phyloP scores from a whole-genome alignment of 116 monocot species.

The Cymodocea nodosa region DNA sequence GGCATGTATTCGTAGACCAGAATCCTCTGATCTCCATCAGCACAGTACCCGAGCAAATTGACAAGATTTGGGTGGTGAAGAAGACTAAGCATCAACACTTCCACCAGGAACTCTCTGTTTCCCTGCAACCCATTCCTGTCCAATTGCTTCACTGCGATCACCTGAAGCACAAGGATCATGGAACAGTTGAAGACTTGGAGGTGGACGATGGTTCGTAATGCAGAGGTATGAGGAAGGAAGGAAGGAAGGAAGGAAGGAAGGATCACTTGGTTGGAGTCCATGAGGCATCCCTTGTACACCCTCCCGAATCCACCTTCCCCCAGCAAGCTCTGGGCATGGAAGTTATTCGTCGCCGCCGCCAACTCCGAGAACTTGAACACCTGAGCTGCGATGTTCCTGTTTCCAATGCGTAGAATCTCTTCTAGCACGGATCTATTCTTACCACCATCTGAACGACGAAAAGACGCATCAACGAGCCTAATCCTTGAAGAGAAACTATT shows the following conservation, averaged over 20 bases:
- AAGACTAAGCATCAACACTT: constrained; percentile 89
- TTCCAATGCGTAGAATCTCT: constrained; percentile 41
- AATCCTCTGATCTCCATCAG: constrained; percentile 68
- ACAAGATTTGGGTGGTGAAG: constrained; percentile 77
- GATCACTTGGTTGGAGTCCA: constrained; percentile 28
- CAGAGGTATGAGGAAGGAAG: background rate
- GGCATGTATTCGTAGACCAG: constrained; percentile 89
- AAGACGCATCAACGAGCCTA: background rate
- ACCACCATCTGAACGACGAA: constrained; percentile 18
- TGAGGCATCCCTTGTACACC: constrained; percentile 65
- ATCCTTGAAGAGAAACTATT: background rate
- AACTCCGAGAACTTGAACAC: constrained; percentile 60
- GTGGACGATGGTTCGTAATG: background rate
- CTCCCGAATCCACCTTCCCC: constrained; percentile 84
- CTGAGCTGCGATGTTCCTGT: constrained; percentile 25
- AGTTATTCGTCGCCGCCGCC: constrained; percentile 47
- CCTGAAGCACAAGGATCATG: constrained; percentile 10
- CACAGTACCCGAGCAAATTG: constrained; percentile 73
- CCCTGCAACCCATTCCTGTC: constrained; percentile 81
- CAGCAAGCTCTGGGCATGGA: constrained; percentile 42
- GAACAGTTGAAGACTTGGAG: background rate
- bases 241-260: constrained; percentile 2
- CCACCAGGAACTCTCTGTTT: constrained; percentile 79
- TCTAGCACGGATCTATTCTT: constrained; percentile 36
- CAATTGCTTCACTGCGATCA: constrained; percentile 74